A percentile compares a stretch with the other conserved stretches of the same genome.
These are phyloP conservation scores for Dictyophora rubrovolvata DNA, from an alignment of 768 basidiomycete species.

Conservation along the genomic window DNA sequence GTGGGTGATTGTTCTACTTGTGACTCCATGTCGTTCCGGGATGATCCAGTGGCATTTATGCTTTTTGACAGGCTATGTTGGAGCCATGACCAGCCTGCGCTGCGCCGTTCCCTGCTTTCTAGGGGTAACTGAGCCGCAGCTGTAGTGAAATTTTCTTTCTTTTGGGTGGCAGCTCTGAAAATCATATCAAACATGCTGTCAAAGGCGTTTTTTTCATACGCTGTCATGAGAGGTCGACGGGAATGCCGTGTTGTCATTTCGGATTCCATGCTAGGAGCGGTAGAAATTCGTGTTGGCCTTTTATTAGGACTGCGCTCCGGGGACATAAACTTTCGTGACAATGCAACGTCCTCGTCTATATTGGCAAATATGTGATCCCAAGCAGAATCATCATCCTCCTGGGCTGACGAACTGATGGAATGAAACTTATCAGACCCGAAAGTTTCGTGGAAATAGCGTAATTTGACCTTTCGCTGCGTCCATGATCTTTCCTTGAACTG, in stretches of 20 bases:
- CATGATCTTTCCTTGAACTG: not conserved
- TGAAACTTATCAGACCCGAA: not conserved
- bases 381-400: slow-evolving; percentile 16
- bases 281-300: not conserved
- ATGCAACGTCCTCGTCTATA: slow-evolving; percentile 24
- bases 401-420: not conserved
- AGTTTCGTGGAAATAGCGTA: not conserved
- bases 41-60: not conserved
- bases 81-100: not conserved
- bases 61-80: not conserved
- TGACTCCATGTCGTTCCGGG: slow-evolving; percentile 1
- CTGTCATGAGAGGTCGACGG: slow-evolving; percentile 54
- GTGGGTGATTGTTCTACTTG: not conserved
- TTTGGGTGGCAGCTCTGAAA: slow-evolving; percentile 41
- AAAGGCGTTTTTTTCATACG: slow-evolving; percentile 53
- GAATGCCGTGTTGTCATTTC: slow-evolving; percentile 9
- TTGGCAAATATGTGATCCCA: slow-evolving; percentile 49
- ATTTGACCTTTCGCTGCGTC: not conserved
- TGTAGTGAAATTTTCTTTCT: not conserved
- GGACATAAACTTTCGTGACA: slow-evolving; percentile 13
- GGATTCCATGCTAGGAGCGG: slow-evolving; percentile 10
- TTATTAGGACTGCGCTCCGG: slow-evolving; percentile 6
- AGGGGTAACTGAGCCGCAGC: not conserved
- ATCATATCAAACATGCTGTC: slow-evolving; percentile 68
- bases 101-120: not conserved